phyloP scores from a whole-genome alignment of 1,139 yeast genomes.

The Kodamaea sp. region DNA sequence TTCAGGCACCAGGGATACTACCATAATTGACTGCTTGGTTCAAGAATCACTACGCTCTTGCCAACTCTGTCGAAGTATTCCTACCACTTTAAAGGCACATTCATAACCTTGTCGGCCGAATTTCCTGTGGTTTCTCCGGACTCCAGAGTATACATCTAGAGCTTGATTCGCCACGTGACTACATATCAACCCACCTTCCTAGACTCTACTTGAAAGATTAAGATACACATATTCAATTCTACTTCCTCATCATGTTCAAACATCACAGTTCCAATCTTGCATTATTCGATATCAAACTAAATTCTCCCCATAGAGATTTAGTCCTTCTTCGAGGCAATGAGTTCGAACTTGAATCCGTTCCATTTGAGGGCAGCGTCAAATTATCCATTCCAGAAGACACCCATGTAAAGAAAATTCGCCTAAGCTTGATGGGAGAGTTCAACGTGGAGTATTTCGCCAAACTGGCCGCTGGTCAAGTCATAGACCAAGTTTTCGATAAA shows the following conservation, averaged over 20 bases:
- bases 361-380: slow-evolving; percentile 58
- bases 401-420: slow-evolving; percentile 46
- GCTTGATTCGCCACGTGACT: too few species aligned
- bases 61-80: too few species aligned
- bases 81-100: too few species aligned
- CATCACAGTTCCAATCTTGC: slow-evolving; percentile 24
- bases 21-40: too few species aligned
- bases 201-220: too few species aligned
- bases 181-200: too few species aligned
- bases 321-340: slow-evolving; percentile 58
- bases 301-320: slow-evolving; percentile 55
- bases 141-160: too few species aligned
- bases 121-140: too few species aligned
- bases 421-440: slow-evolving; percentile 54
- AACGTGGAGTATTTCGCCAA: slow-evolving; percentile 54
- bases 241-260: slow-evolving; percentile 29
- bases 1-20: too few species aligned
- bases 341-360: slow-evolving; percentile 54
- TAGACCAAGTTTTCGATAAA: slow-evolving; percentile 52
- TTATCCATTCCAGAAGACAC: slow-evolving; percentile 54
- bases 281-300: slow-evolving; percentile 40
- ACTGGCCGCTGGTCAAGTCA: slow-evolving; percentile 31
- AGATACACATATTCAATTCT: too few species aligned
- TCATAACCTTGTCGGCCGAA: too few species aligned
- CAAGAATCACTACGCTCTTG: too few species aligned